These are phyloP conservation scores for Lactarius akahatsu DNA, from an alignment of 768 basidiomycete species.

Conservation along the genomic window DNA sequence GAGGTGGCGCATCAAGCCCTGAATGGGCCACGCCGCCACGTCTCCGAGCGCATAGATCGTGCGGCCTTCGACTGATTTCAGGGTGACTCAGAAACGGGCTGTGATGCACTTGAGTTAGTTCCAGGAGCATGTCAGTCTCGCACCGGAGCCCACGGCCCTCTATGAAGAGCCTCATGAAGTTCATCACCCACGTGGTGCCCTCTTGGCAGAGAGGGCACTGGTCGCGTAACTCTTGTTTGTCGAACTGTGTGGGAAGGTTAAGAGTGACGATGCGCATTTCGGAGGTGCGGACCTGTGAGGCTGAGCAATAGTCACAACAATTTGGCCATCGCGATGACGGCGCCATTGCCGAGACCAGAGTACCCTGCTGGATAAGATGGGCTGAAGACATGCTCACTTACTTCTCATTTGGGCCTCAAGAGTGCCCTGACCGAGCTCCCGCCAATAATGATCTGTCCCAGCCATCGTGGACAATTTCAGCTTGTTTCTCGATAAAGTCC, in stretches of 20 bases:
- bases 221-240: conserved; percentile 68
- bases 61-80: conserved; percentile 91
- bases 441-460: conserved; percentile 98
- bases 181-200: conserved; percentile 98
- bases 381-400: conserved; percentile 42
- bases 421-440: conserved; percentile 93
- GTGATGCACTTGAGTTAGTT: conserved; percentile 68
- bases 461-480: conserved; percentile 89
- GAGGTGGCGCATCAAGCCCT: conserved; percentile 97
- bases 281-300: conserved; percentile 62
- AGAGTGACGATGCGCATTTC: neutral
- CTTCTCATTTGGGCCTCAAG: conserved; percentile 74
- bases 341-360: conserved; percentile 97
- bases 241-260: conserved; percentile 33
- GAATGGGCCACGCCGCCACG: conserved; percentile 99
- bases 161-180: conserved; percentile 97
- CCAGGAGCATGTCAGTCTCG: conserved; percentile 97
- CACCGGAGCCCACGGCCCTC: conserved; percentile 86
- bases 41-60: conserved; percentile 97
- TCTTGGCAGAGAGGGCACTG: conserved; percentile 65
- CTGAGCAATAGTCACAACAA: conserved; percentile 89
- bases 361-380: conserved; percentile 43
- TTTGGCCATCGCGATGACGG: conserved; percentile 99
- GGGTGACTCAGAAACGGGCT: neutral
- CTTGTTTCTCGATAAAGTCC: conserved; percentile 94